Base-by-base conservation (phyloP, 805 yeast genomes). In the Hanseniaspora hatyaiensis region DNA sequence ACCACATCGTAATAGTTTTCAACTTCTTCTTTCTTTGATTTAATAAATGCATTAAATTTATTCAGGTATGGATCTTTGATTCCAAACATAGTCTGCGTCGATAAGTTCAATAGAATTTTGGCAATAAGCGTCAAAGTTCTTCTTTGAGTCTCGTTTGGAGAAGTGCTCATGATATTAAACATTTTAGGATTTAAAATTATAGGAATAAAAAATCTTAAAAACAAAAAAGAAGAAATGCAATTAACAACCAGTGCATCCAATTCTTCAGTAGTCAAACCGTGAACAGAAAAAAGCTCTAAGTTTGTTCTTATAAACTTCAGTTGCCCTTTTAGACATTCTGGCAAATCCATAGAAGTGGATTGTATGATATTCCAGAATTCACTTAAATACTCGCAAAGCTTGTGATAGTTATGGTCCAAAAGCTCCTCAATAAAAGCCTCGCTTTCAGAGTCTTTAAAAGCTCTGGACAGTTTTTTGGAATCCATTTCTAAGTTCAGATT, bases 151-250 rank as follows among this genome's bases (percentile, higher is more conserved):
- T 87, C 85, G 8, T 78, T 71, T 51, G 86, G 85, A 54, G 83
- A 89, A 31, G 74, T 69, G 44, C 74, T 71, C 0, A 85, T 75
- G 42, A 92, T 66, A 51, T 79, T 78, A 60, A 86, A 87, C 41
- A 88, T 62, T 56, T 85, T 86, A 0, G 98, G 98, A 57, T 86
- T 88, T 58, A 92, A 65, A 24, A 89, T 74, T 0, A 95, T 95
- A 0, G 98, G 97, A 56, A 96, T 87, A 53, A 87, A 74, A 61
- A 80, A 84, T 51, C 96, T 68, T 51, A 89, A 65, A 59, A 89
- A 92, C 11, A 89, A 65, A 56, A 92, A 83, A 0, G 95, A 87
- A 18, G 92, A 74, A 28, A 88, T 65, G 42, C 94, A 82, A 57
- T 87, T 81, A 50, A 81, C 66, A 0, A 86, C 72, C 8, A 67